These are phyloP conservation scores for Acorus gramineus DNA, from an alignment of 106 monocot species.

Conservation along the genomic window DNA sequence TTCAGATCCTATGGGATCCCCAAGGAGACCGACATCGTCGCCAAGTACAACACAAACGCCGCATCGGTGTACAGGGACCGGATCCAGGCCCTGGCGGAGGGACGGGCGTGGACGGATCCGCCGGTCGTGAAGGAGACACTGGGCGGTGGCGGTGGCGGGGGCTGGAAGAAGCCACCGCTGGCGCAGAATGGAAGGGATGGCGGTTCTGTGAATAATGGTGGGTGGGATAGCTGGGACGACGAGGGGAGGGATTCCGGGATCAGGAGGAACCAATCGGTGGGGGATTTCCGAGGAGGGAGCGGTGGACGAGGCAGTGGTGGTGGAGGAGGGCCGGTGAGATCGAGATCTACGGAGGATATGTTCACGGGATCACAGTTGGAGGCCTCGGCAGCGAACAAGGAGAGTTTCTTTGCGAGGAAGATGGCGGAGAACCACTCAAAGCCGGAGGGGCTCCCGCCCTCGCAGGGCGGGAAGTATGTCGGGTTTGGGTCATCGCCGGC, in stretches of 20 bases:
- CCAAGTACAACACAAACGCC: conserved; percentile 17
- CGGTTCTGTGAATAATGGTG: neutral
- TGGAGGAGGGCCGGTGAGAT: conserved; percentile 7
- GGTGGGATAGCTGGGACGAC: neutral
- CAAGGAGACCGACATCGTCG: conserved; percentile 17
- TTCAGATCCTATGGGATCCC: conserved; percentile 11
- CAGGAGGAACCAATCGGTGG: conserved; percentile 28
- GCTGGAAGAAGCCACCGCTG: conserved; percentile 7
- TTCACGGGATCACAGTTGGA: conserved; percentile 21
- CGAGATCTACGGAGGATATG: conserved; percentile 29
- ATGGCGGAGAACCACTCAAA: conserved; percentile 26
- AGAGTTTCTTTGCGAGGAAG: conserved; percentile 29
- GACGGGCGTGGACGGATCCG: conserved; percentile 6
- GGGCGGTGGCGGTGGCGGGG: neutral
- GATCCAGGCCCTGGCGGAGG: conserved; percentile 15
- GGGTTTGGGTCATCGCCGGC: conserved; percentile 31
- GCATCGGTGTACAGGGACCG: conserved; percentile 17
- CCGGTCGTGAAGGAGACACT: conserved; percentile 10
- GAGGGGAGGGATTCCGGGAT: conserved; percentile 19
- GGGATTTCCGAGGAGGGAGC: conserved; percentile 15
- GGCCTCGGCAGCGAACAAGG: conserved; percentile 23
- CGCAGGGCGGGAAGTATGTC: conserved; percentile 40
- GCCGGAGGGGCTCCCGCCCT: conserved; percentile 26
- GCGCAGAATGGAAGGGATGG: conserved; percentile 1
- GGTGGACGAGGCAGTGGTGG: conserved; percentile 2